Conservation (phyloP, 1,284 basidiomycete genomes). For the Rhizoctonia solani region DNA sequence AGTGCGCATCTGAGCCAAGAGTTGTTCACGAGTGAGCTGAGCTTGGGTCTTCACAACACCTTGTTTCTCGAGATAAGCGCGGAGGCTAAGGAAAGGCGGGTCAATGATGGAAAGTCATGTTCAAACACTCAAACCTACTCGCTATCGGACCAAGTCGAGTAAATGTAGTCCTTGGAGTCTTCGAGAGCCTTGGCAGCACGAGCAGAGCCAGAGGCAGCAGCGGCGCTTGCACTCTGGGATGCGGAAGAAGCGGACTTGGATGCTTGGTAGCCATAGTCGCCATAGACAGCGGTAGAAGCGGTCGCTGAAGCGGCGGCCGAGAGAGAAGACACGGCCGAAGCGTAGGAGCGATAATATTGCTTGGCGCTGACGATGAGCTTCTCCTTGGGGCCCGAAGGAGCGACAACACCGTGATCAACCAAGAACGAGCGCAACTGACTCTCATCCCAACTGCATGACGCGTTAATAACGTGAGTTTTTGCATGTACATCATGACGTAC, state of each 20-base stretch:
- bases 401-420: slow-evolving; percentile 83
- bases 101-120: neutral
- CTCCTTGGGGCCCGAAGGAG: slow-evolving; percentile 77
- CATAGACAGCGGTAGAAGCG: slow-evolving; percentile 59
- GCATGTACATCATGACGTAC: slow-evolving; percentile 40
- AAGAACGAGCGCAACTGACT: slow-evolving; percentile 78
- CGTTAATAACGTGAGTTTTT: slow-evolving; percentile 29
- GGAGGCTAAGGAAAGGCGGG: slow-evolving; percentile 34
- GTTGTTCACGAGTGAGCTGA: slow-evolving; percentile 65
- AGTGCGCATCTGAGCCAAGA: slow-evolving; percentile 68
- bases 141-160: slow-evolving; percentile 85
- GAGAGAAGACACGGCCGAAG: slow-evolving; percentile 55
- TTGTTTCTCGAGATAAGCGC: slow-evolving; percentile 71
- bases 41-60: slow-evolving; percentile 70
- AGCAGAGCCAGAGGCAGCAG: slow-evolving; percentile 57
- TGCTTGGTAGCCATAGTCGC: slow-evolving; percentile 55
- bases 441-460: slow-evolving; percentile 73
- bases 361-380: slow-evolving; percentile 79
- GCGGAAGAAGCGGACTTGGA: slow-evolving; percentile 51
- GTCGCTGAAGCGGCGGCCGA: slow-evolving; percentile 55
- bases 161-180: slow-evolving; percentile 82
- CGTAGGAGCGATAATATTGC: slow-evolving; percentile 65
- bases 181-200: slow-evolving; percentile 64
- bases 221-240: slow-evolving; percentile 38
- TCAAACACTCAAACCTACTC: slow-evolving; percentile 42